Base-by-base conservation (phyloP, 2,329 filamentous ascomycete species). In the Colletotrichum liriopes region DNA sequence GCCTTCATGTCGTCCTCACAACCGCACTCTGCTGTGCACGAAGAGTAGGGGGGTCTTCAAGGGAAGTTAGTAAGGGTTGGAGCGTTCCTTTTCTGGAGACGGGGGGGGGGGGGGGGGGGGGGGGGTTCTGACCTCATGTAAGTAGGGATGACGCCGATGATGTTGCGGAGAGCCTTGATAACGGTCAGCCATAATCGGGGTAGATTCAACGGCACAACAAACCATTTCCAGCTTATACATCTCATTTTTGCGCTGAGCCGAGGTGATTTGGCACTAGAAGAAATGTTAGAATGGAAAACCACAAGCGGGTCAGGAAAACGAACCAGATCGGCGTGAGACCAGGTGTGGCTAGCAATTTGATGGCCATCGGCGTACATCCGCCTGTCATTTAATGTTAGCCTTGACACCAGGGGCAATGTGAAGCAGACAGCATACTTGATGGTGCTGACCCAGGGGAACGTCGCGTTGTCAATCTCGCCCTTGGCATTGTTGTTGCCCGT, bases 141-240 rank as follows among this genome's bases (percentile, higher is more conserved):
- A 26, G 87, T 88, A 51, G 88, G 87, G 74, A 87, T 84, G 74
- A 84, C 84, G 64, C 86, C 87, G 26, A 89, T 77, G 68, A 89
- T 86, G 79, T 89, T 89, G 73, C 84, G 83, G 52, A 89, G 77
- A 49, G 87, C 87, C 69, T 72, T 16, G 41, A 26, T 83, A 86
- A 86, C 86, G 77, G 86, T 86, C 74, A 80, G 76, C 78, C 88
- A 86, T 71, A 5, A 18, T 29, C 29, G 5, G 18, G 29, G 18
- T 54, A 29, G 1, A n/a, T 41, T 5, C 11, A 2, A 41, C 20
- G 52, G 18, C 14, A 26, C 5, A 26, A 16, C 52, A 29, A 26
- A 63, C 69, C 67, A 73, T 71, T 35, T 73, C 71, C 20, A 71
- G 51, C 55, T 73, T 73, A 41, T 73, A 73, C 67, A 71, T 73